Conservation (phyloP, 257 asterid species). For the Cinchona pubescens region DNA sequence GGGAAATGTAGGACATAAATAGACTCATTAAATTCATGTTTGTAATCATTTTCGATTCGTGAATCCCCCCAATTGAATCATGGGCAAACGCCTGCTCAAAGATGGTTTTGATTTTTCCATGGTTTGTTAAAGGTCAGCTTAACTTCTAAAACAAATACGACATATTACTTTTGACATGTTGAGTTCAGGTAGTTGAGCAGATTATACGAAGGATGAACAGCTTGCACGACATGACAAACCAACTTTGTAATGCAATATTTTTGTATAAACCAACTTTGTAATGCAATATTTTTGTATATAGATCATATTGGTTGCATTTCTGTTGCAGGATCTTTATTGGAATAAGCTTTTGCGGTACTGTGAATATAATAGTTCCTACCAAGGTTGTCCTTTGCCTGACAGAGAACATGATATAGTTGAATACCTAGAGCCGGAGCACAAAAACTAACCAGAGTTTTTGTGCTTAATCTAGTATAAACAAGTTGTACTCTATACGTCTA, state of each 20-base stretch:
- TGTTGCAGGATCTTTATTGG: slow-evolving; percentile 6
- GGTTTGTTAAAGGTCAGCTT: neutral
- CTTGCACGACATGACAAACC: neutral
- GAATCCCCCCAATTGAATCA: neutral
- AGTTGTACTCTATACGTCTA: no score
- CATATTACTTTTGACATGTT: neutral
- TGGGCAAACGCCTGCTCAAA: neutral
- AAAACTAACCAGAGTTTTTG: neutral
- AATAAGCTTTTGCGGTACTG: slow-evolving; percentile 5
- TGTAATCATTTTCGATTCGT: neutral
- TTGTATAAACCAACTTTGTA: no score
- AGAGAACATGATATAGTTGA: neutral
- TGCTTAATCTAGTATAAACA: neutral
- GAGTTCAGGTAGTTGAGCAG: neutral
- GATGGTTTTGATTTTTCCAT: neutral
- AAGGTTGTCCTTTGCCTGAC: slow-evolving; percentile 15
- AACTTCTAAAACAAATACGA: neutral
- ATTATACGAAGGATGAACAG: neutral
- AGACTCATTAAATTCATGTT: no score
- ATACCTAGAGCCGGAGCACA: neutral
- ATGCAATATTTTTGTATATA: no score
- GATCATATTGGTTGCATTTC: neutral
- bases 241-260: neutral
- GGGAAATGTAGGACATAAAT: neutral
- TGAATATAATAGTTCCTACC: slow-evolving; percentile 1